Conservation (phyloP, 768 basidiomycete species). For the Suillus hirtellus region DNA sequence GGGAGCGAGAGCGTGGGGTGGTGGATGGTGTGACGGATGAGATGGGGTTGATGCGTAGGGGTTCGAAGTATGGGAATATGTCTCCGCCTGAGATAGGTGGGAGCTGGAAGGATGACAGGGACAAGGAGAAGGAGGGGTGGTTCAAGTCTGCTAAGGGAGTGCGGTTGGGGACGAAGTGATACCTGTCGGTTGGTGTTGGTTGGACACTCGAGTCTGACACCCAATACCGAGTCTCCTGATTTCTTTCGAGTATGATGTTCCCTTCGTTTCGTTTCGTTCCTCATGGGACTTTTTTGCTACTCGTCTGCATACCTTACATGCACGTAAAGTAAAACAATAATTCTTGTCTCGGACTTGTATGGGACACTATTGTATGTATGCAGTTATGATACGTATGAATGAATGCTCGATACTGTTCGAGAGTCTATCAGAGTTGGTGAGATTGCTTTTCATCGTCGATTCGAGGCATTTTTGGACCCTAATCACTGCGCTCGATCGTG, state of each 20-base stretch:
- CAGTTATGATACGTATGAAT: background rate
- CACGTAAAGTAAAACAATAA: background rate
- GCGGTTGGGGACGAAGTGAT: constrained; percentile 8
- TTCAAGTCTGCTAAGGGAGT: background rate
- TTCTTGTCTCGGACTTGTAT: constrained; percentile 5
- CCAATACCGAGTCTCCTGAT: background rate
- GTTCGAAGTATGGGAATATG: constrained; percentile 18
- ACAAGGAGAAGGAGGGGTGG: constrained; percentile 7
- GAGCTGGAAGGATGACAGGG: constrained; percentile 3
- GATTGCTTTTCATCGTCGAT: too few species aligned
- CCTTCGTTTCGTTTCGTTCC: constrained; percentile 1
- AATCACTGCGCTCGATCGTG: too few species aligned
- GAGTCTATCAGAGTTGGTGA: too few species aligned
- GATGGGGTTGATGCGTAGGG: constrained; percentile 39
- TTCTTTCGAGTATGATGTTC: background rate
- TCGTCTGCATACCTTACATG: background rate
- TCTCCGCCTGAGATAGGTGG: background rate
- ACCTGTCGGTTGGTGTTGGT: background rate
- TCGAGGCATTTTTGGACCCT: too few species aligned
- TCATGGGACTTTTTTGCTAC: constrained; percentile 4
- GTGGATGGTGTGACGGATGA: constrained; percentile 33
- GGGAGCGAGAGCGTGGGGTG: background rate
- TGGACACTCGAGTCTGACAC: background rate
- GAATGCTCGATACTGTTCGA: background rate
- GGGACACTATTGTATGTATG: background rate